These are phyloP conservation scores for Plasmodium vivax DNA, from an alignment of 169 alveolate genomes.

Conservation along the genomic window DNA sequence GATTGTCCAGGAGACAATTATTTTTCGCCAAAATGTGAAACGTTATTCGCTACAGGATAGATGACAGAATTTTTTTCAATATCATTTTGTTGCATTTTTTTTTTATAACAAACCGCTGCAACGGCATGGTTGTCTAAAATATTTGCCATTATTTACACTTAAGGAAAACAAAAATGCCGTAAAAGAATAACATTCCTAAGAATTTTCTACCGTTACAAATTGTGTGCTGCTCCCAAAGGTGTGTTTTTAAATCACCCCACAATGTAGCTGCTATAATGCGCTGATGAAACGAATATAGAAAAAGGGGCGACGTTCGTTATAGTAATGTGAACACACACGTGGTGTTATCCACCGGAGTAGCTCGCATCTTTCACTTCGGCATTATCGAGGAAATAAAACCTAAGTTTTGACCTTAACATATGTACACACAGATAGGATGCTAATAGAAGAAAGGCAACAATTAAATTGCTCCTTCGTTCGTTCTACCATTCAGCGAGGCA, in stretches of 20 bases:
- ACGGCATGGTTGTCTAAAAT: neutral
- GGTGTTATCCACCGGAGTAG: neutral
- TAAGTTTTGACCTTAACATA: neutral
- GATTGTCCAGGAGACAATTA: neutral
- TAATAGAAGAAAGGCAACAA: neutral
- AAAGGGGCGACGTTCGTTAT: neutral
- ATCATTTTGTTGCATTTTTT: neutral
- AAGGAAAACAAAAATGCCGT: neutral
- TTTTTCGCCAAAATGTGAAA: neutral
- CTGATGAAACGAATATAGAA: neutral
- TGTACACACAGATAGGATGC: neutral
- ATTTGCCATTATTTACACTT: no score
- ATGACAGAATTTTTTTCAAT: no score
- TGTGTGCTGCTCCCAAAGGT: neutral
- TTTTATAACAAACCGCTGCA: neutral
- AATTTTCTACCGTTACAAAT: no score
- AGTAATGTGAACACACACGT: neutral
- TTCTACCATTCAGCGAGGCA: neutral
- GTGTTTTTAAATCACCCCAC: neutral
- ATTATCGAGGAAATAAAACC: neutral
- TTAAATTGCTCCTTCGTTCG: neutral
- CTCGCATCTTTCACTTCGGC: neutral
- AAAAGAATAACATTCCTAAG: neutral
- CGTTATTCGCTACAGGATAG: neutral
- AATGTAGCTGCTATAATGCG: neutral